Percentiles rank a stretch among this genome's conserved stretches.
These are phyloP conservation scores for Backusella parvicylindrica DNA, from an alignment of 192 early-diverging fungal genomes.

Conservation along the genomic window DNA sequence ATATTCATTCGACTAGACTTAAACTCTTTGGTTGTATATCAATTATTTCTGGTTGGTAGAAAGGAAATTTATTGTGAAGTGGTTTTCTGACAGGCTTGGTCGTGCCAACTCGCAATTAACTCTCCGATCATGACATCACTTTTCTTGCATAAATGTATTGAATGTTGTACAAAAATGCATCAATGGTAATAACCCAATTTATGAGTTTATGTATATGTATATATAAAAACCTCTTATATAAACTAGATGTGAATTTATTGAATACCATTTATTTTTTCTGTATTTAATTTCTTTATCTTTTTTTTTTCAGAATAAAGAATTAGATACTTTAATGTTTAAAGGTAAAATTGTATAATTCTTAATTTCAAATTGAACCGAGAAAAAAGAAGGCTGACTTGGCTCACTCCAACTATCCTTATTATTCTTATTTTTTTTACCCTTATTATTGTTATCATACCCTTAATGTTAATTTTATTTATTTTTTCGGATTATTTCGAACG, in stretches of 20 bases:
- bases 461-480: not conserved
- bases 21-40: constrained; percentile 1
- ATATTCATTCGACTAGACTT: constrained; percentile 2
- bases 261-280: not conserved
- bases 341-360: not conserved
- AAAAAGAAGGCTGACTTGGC: not conserved
- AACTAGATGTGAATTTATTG: not conserved
- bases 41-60: not conserved
- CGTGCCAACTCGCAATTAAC: not conserved
- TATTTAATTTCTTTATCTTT: not conserved
- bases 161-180: not conserved
- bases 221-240: not conserved
- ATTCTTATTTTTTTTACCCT: not conserved
- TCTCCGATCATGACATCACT: not conserved
- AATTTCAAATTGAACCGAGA: not conserved
- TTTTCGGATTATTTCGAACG: constrained; percentile 5
- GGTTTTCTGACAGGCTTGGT: not conserved
- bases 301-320: not conserved
- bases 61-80: not conserved
- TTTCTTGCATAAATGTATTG: not conserved
- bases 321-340: not conserved
- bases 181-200: not conserved
- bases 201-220: not conserved
- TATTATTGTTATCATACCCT: not conserved
- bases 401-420: not conserved